These are phyloP conservation scores for Ceratocystis harringtonii DNA, from an alignment of 2,329 filamentous ascomycete species.

Conservation along the genomic window DNA sequence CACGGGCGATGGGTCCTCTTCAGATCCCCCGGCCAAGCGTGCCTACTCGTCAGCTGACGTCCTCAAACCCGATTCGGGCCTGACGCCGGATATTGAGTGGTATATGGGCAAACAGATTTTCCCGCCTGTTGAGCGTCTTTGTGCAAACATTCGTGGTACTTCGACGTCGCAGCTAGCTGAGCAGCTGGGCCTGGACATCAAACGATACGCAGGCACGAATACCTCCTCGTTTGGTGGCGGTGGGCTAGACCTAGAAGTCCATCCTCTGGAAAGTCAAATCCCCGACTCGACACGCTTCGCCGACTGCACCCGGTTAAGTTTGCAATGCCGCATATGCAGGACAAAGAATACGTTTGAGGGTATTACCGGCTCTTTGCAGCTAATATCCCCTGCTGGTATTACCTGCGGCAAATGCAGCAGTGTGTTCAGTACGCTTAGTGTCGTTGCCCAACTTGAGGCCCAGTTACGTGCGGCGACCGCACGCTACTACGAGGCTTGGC, in stretches of 20 bases:
- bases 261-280: constrained; percentile 86
- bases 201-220: constrained; percentile 52
- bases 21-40: constrained; percentile 66
- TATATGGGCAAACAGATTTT: constrained; percentile 98
- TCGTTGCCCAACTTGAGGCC: constrained; percentile 76
- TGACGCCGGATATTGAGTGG: constrained; percentile 89
- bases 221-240: constrained; percentile 25
- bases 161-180: constrained; percentile 82
- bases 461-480: constrained; percentile 65
- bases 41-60: constrained; percentile 79
- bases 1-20: constrained; percentile 51
- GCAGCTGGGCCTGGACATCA: constrained; percentile 79
- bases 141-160: constrained; percentile 86
- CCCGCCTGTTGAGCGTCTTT: constrained; percentile 91
- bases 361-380: constrained; percentile 40
- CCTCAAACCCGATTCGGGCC: constrained; percentile 55
- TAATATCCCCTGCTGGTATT: constrained; percentile 60
- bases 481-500: constrained; percentile 83
- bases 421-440: constrained; percentile 50
- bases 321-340: constrained; percentile 74
- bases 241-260: constrained; percentile 50
- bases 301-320: constrained; percentile 57
- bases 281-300: constrained; percentile 82
- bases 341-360: constrained; percentile 60
- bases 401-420: constrained; percentile 55